phyloP scores from a whole-genome alignment of 108 stramenopile genomes.

The Thalassiosira profunda region DNA sequence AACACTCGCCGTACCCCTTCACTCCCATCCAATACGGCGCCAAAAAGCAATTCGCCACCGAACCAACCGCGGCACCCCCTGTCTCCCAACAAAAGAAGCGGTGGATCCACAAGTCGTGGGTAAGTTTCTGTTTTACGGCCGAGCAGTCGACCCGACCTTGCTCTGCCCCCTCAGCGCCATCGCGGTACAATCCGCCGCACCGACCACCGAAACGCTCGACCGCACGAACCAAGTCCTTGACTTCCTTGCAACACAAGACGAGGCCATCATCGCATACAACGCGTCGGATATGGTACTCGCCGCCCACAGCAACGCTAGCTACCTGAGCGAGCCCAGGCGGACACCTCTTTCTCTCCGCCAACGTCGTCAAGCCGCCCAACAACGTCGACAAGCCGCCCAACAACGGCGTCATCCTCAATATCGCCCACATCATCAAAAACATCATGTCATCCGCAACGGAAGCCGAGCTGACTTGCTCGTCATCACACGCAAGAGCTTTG shows the following conservation, averaged over 20 bases:
- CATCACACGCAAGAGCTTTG: constrained; percentile 18
- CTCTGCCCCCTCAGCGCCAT: constrained; percentile 27
- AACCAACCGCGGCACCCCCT: constrained; percentile 13
- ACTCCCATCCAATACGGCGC: constrained; percentile 30
- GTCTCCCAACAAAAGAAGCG: constrained; percentile 8
- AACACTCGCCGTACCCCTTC: constrained; percentile 33
- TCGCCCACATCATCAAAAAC: constrained; percentile 14
- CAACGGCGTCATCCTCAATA: constrained; percentile 7
- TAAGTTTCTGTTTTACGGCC: constrained; percentile 45
- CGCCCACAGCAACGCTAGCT: constrained; percentile 35
- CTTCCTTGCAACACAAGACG: constrained; percentile 45
- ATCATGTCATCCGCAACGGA: constrained; percentile 10
- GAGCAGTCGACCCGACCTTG: constrained; percentile 45
- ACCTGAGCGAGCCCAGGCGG: constrained; percentile 19
- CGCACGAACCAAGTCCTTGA: constrained; percentile 30
- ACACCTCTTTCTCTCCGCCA: not conserved
- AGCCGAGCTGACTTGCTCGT: constrained; percentile 33
- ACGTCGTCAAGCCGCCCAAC: not conserved
- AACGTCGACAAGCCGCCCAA: constrained; percentile 5
- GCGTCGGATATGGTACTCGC: constrained; percentile 37
- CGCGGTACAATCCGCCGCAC: constrained; percentile 21
- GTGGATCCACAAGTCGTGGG: constrained; percentile 41
- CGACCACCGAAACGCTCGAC: constrained; percentile 8
- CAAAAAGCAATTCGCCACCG: constrained; percentile 25
- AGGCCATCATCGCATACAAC: constrained; percentile 31